These are phyloP conservation scores for Rhodotorula sp. DNA, from an alignment of 1,284 basidiomycete genomes.

Conservation along the genomic window DNA sequence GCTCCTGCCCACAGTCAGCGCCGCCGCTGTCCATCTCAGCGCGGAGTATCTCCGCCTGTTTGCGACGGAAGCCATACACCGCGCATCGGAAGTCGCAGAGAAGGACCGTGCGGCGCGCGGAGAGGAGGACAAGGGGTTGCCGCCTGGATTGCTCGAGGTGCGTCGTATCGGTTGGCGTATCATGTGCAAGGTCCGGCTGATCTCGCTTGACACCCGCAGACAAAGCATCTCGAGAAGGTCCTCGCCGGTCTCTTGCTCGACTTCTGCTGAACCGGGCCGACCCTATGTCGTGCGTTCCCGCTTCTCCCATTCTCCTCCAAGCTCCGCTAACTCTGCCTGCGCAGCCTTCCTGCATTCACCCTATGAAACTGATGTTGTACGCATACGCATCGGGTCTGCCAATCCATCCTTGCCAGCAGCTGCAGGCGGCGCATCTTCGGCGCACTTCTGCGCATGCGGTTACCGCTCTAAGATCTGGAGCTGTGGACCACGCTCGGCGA, in stretches of 20 bases:
- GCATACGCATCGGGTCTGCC: too few relatives aligned
- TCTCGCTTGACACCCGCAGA: constrained; percentile 1
- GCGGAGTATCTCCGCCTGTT: constrained; percentile 40
- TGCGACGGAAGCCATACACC: constrained; percentile 32
- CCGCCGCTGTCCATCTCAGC: constrained; percentile 27
- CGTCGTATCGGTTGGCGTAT: background rate
- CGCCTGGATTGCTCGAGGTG: constrained; percentile 24
- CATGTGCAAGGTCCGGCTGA: background rate
- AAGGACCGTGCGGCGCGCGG: background rate
- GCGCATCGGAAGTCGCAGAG: constrained; percentile 26
- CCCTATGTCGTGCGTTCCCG: background rate
- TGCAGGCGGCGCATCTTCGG: too few relatives aligned
- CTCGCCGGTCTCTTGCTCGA: constrained; percentile 36
- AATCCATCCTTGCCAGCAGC: too few relatives aligned
- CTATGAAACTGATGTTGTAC: too few relatives aligned
- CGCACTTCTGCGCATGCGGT: too few relatives aligned
- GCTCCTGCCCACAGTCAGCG: constrained; percentile 14
- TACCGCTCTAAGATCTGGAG: too few relatives aligned
- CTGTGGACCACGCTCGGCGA: constrained; percentile 16
- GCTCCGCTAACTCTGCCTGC: background rate
- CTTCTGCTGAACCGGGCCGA: constrained; percentile 7
- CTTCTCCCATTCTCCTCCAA: background rate
- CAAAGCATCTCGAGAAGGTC: constrained; percentile 35
- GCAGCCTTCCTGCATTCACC: too few relatives aligned
- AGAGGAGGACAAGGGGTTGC: background rate